Percentiles rank a stretch among this genome's conserved stretches.
These are phyloP conservation scores for Fusarium sp. DNA, from an alignment of 2,329 filamentous ascomycete genomes.

Conservation along the genomic window DNA sequence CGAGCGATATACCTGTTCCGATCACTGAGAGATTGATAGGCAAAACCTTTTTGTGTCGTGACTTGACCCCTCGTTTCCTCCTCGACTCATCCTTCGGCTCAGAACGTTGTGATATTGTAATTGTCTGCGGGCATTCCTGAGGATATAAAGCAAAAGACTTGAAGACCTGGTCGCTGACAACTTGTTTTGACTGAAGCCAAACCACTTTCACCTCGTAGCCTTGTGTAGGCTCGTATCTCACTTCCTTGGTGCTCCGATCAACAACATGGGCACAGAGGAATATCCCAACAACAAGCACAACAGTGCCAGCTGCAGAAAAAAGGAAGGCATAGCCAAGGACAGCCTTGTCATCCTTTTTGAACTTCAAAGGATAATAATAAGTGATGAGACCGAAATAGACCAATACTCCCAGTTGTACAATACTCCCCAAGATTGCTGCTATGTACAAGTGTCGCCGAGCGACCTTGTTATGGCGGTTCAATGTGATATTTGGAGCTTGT, in stretches of 20 bases:
- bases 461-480: no score
- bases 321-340: not conserved
- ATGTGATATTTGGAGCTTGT: no score
- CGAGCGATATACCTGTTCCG: not conserved
- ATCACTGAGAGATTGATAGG: not conserved
- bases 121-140: rapidly evolving
- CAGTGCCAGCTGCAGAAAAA: conserved; percentile 50
- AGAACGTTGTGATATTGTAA: not conserved
- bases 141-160: conserved; percentile 5
- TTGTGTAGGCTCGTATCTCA: conserved; percentile 7
- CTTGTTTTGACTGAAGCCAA: conserved; percentile 50
- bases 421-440: conserved; percentile 14
- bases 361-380: conserved; percentile 13
- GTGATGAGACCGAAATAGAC: conserved; percentile 25
- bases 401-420: conserved; percentile 46
- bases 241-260: conserved; percentile 50
- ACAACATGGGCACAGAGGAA: conserved; percentile 52
- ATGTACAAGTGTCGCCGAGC: no score
- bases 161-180: conserved; percentile 50
- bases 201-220: conserved; percentile 2
- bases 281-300: conserved; percentile 47
- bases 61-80: not conserved
- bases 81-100: not conserved
- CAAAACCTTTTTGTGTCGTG: no score
- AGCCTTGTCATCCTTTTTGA: conserved; percentile 5